Evolutionary conservation across 2,329 filamentous ascomycete species (phyloP).

Genomic region (Pseudogymnoascus sp.): DNA sequence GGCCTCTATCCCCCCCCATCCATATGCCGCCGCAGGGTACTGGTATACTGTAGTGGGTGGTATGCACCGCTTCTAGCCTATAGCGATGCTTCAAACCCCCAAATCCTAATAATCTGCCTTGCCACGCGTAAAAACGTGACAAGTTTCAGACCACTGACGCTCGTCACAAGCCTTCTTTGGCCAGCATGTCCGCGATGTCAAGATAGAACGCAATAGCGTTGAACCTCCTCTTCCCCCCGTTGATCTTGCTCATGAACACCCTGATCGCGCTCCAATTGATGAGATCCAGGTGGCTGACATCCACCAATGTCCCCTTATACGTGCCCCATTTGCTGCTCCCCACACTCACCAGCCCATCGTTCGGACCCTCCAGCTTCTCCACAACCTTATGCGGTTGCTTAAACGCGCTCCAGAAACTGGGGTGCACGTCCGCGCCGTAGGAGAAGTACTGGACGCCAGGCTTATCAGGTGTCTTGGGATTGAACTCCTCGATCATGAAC

Average conservation of each 20-base stretch:
- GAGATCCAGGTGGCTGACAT: conserved; percentile 54
- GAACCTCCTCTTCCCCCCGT: conserved; percentile 47
- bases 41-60: background rate
- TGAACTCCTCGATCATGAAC: conserved; percentile 53
- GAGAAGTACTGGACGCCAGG: conserved; percentile 50
- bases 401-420: conserved; percentile 58
- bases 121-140: conserved; percentile 6
- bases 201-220: conserved; percentile 62
- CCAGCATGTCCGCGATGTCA: conserved; percentile 60
- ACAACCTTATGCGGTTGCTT: conserved; percentile 44
- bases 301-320: conserved; percentile 54
- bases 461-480: conserved; percentile 46
- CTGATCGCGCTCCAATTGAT: conserved; percentile 60
- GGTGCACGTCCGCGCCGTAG: conserved; percentile 46
- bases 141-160: background rate
- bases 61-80: background rate
- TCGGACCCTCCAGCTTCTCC: conserved; percentile 44
- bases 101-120: background rate
- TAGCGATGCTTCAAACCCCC: background rate
- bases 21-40: background rate
- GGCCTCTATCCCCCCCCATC: background rate
- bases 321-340: conserved; percentile 52
- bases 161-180: conserved; percentile 47
- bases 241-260: conserved; percentile 44
- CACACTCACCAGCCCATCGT: conserved; percentile 61